These are phyloP conservation scores for Fagopyrum homotropicum DNA, from an alignment of 148 eudicot species.

Conservation along the genomic window DNA sequence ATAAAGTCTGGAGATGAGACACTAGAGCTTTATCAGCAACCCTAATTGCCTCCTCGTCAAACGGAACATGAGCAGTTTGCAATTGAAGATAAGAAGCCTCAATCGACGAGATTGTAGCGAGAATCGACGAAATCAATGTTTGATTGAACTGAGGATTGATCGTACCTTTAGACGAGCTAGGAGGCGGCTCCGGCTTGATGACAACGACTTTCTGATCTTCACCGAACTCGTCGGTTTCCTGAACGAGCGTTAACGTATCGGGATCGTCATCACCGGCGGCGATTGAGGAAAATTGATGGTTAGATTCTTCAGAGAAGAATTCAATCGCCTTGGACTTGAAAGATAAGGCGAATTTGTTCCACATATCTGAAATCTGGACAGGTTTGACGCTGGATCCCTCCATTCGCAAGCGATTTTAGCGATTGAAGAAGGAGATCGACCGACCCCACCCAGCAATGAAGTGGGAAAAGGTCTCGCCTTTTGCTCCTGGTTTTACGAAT, in stretches of 20 bases:
- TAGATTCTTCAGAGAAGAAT: conserved; percentile 57
- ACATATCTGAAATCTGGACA: conserved; percentile 83
- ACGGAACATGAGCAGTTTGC: conserved; percentile 78
- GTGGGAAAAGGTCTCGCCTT: background rate
- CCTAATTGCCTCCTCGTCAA: conserved; percentile 45
- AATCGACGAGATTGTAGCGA: conserved; percentile 71
- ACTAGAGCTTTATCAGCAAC: conserved; percentile 58
- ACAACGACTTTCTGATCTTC: conserved; percentile 51
- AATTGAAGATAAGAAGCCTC: conserved; percentile 83
- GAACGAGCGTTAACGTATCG: conserved; percentile 38
- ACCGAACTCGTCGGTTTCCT: conserved; percentile 43
- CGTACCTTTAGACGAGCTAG: conserved; percentile 26
- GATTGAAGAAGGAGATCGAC: conserved; percentile 6
- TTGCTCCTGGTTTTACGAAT: background rate
- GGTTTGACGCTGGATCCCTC: conserved; percentile 39
- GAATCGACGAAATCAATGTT: conserved; percentile 55
- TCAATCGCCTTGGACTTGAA: conserved; percentile 84
- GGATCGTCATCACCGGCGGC: conserved; percentile 22
- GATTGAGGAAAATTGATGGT: conserved; percentile 13
- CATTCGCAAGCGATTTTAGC: conserved; percentile 26
- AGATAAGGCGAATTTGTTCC: conserved; percentile 79
- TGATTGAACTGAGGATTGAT: conserved; percentile 34
- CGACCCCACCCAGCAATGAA: background rate
- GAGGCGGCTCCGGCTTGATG: conserved; percentile 39
- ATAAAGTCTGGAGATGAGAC: conserved; percentile 55